phyloP scores from a whole-genome alignment of 257 asterid species.

The Petunia axillaris region DNA sequence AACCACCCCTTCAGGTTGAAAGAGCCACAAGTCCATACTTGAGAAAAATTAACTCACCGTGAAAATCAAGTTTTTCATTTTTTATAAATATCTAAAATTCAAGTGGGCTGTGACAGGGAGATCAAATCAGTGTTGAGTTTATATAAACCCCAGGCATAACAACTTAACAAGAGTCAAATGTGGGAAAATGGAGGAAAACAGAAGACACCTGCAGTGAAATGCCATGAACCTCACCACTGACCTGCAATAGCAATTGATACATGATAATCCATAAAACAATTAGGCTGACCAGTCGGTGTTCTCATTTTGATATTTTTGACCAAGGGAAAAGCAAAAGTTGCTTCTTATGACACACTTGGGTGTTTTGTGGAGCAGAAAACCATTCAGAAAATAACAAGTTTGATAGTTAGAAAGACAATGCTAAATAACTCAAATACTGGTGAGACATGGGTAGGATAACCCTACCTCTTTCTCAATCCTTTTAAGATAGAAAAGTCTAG shows the following conservation, averaged over 20 bases:
- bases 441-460: constrained; percentile 33
- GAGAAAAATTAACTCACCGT: not conserved
- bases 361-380: constrained; percentile 17
- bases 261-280: constrained; percentile 38
- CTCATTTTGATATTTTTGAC: constrained; percentile 6
- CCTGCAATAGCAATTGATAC: constrained; percentile 53
- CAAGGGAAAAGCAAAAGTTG: constrained; percentile 29
- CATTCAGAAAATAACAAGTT: constrained; percentile 27
- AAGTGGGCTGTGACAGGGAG: not conserved
- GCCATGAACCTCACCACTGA: constrained; percentile 37
- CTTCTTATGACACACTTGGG: constrained; percentile 19
- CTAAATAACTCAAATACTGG: constrained; percentile 36
- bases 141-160: not conserved
- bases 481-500: constrained; percentile 42
- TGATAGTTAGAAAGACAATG: constrained; percentile 31
- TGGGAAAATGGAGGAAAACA: constrained; percentile 25
- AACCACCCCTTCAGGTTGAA: not conserved
- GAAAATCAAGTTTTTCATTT: not conserved
- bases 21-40: not conserved
- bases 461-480: constrained; percentile 42
- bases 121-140: not conserved
- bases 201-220: constrained; percentile 39
- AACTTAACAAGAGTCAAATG: not conserved
- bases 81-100: not conserved
- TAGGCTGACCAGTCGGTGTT: constrained; percentile 34